Conservation (phyloP, 1,284 basidiomycete genomes). For the Flammula alnicola region DNA sequence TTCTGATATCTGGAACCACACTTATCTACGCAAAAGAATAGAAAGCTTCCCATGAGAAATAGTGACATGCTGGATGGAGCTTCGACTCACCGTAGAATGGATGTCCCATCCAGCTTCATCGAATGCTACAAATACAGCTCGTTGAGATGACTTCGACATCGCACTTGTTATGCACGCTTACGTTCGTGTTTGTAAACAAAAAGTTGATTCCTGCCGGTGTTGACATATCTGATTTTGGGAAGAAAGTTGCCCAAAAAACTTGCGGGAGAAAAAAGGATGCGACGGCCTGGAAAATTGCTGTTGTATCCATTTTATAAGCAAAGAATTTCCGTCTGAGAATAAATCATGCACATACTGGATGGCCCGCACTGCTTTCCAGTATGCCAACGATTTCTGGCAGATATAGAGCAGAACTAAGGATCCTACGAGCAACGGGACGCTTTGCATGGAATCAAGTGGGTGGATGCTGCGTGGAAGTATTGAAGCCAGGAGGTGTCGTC, state of each 20-base stretch:
- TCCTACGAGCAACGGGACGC: constrained; percentile 12
- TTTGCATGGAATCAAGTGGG: constrained; percentile 7
- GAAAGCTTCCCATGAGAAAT: background rate
- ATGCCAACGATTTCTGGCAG: constrained; percentile 23
- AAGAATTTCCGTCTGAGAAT: background rate
- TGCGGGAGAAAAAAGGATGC: constrained; percentile 29
- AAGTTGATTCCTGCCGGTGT: constrained; percentile 31
- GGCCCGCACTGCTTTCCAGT: constrained; percentile 25
- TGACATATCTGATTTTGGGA: constrained; percentile 32
- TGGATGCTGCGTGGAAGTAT: background rate
- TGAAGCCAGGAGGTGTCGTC: background rate
- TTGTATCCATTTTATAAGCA: background rate
- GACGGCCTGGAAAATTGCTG: constrained; percentile 38
- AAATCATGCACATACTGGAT: constrained; percentile 27
- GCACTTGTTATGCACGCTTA: constrained; percentile 12
- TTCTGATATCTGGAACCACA: constrained; percentile 27
- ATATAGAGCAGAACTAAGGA: constrained; percentile 18
- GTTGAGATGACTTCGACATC: background rate
- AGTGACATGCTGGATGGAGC: background rate
- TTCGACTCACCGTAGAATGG: constrained; percentile 30
- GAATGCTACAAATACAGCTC: constrained; percentile 36
- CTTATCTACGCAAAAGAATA: constrained; percentile 27
- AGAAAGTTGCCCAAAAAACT: constrained; percentile 31
- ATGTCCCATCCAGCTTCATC: constrained; percentile 36
- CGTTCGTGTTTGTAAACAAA: constrained; percentile 36